Evolutionary conservation across 2,329 filamentous ascomycete species (phyloP), one percentile per base, ranked within the genome.

Genomic region (Alternaria brassicae): DNA sequence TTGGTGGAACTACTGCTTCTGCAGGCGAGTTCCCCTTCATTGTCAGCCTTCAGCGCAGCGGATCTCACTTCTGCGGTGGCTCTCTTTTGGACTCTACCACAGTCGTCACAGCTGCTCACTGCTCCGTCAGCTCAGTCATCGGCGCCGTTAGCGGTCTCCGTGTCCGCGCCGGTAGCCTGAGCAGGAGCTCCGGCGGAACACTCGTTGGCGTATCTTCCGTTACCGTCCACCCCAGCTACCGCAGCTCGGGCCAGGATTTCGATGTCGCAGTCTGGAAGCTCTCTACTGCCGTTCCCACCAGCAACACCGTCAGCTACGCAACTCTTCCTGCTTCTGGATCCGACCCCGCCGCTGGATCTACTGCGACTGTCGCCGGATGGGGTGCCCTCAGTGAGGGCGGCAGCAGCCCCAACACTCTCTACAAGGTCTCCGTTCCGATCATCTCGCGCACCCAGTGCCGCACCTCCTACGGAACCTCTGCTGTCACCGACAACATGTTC

Each of bases 11-110:
- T 0, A 44, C 63, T n/a, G 72, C 72, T 37, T 6, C 53, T 15
- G 58, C 65, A 15, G 70, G 69, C 36, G 72, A 74, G 13, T 70
- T 71, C 49, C 72, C 72, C 56, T 74, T 63, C 68, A 72, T 74
- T 44, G 69, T 69, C 65, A 64, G 60, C 32, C 45, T 73, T 25
- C 68, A 70, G 52, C 8, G 28, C 4, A 42, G 44, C 42, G 69
- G 69, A 27, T 55, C 56, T n/a, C 70, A 73, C 56, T 61, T 67
- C 64, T 74, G 72, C 56, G 72, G 72, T 61, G 72, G 70, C 27
- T 62, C 68, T 15, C 61, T 74, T 2, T 15, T 74, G 49, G 67
- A 74, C 60, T 60, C 60, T 30, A 68, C 68, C 66, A 74, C 72
- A 3, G 67, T 74, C 42, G 36, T 74, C 48, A 72, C 70, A 13